phyloP scores from a whole-genome alignment of 140 eudicot species.

The Cichorium intybus region DNA sequence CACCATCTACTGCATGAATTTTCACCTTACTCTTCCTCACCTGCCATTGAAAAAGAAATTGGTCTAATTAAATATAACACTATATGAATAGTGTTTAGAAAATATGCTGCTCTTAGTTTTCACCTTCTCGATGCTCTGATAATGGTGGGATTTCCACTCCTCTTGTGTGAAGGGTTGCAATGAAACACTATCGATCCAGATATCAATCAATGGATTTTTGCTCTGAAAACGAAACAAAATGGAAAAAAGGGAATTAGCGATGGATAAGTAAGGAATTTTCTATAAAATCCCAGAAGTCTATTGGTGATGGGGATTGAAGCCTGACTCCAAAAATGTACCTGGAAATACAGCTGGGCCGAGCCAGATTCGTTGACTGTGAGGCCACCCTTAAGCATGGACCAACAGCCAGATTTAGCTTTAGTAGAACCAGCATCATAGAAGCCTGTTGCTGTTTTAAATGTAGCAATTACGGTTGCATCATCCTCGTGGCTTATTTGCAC shows the following conservation, averaged over 20 bases:
- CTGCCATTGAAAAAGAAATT: conserved; percentile 24
- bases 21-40: conserved; percentile 41
- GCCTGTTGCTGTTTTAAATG: conserved; percentile 37
- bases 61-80: too few relatives aligned
- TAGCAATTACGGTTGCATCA: conserved; percentile 34
- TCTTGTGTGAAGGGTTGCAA: conserved; percentile 61
- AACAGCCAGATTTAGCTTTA: conserved; percentile 41
- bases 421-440: conserved; percentile 33
- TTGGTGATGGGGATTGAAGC: too few relatives aligned
- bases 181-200: conserved; percentile 63
- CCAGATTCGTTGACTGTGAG: conserved; percentile 38
- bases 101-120: background rate
- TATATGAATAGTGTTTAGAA: background rate
- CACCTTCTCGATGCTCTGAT: conserved; percentile 55
- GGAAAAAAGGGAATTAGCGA: too few relatives aligned
- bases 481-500: conserved; percentile 39
- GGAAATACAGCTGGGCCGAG: conserved; percentile 42
- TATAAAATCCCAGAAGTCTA: too few relatives aligned
- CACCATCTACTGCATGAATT: conserved; percentile 38
- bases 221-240: conserved; percentile 26
- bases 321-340: too few relatives aligned
- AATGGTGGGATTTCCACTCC: conserved; percentile 63
- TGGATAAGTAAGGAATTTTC: too few relatives aligned
- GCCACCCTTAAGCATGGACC: conserved; percentile 87
- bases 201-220: conserved; percentile 34